A percentile compares a stretch with the other conserved stretches of the same genome.
Evolutionary conservation across 495 filamentous ascomycete genomes (phyloP).

Genomic region (Xylaria intraflava): DNA sequence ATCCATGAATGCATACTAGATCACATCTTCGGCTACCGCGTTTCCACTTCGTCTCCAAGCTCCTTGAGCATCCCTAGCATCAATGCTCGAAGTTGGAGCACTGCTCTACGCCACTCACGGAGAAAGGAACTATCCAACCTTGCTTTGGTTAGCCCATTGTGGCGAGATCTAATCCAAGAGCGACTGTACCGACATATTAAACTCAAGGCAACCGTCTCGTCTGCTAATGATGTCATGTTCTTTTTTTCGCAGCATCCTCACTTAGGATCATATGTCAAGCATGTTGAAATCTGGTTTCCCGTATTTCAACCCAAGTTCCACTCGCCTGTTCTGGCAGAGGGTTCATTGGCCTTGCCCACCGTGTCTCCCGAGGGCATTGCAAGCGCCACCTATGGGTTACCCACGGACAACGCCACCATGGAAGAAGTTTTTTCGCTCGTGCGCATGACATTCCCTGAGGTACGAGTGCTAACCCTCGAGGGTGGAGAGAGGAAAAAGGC

Average conservation of each 20-base stretch:
- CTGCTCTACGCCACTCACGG: constrained; percentile 58
- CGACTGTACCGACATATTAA: constrained; percentile 68
- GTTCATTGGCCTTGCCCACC: constrained; percentile 39
- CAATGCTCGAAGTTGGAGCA: constrained; percentile 53
- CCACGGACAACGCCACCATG: constrained; percentile 58
- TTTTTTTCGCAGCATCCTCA: constrained; percentile 56
- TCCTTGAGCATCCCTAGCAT: constrained; percentile 38
- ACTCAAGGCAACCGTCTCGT: constrained; percentile 60
- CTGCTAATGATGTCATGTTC: constrained; percentile 44
- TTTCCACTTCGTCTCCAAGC: constrained; percentile 49
- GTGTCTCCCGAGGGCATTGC: constrained; percentile 43
- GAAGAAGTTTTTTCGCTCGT: constrained; percentile 61
- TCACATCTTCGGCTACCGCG: constrained; percentile 59
- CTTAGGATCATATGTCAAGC: constrained; percentile 56
- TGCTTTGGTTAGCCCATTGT: constrained; percentile 54
- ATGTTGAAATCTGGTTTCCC: constrained; percentile 69
- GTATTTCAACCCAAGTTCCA: constrained; percentile 55
- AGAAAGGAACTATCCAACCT: constrained; percentile 59
- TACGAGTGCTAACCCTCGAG: constrained; percentile 62
- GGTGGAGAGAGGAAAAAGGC: constrained; percentile 68
- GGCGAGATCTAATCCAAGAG: constrained; percentile 60
- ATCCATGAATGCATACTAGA: constrained; percentile 67
- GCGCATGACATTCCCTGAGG: constrained; percentile 49
- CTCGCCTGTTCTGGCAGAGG: constrained; percentile 21
- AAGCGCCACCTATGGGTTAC: constrained; percentile 46